Base-by-base conservation (phyloP, 345 rosid genomes). In the Hypericum androsaemum region DNA sequence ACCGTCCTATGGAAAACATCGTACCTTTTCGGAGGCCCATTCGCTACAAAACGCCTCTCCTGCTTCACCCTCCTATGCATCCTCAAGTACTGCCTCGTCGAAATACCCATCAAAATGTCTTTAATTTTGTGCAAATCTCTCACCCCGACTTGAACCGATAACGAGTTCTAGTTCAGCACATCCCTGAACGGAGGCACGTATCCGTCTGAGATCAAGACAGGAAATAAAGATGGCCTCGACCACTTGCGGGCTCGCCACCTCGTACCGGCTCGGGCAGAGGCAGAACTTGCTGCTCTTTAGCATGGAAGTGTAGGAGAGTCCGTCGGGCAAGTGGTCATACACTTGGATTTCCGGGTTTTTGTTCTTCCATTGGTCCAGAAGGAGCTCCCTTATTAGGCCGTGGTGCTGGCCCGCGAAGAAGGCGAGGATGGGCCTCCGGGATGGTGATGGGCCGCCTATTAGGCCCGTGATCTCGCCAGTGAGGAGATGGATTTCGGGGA, bases 341-440 rank as follows among this genome's bases (percentile, higher is more conserved):
- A 84, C 80, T 57, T 54, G 75, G 14, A 88, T 44, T 42, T 82
- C 90, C 48, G 64, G 50, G 60, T 84, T 90, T 39, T 70, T 69
- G 43, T 70, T 69, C 55, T 77, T 72, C 94, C 94, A 82, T n/a
- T 77, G 70, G 47, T 70, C 54, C 10, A 88, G 52, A 15, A 84
- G 76, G 36, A 72, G 47, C 38, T 64, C 60, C 38, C 96, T 68
- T 11, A 82, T 80, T 64, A 78, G 71, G 3, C 94, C 94, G 8
- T 88, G 97, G 8, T 73, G 65, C 15, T 78, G 49, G 7, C 95
- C 97, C 0, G 84, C 83, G 5, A 82, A 88, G 77, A 82, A 84
- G 22, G 94, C 97, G 0, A 88, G 75, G 48, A 77, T 41, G 0
- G 82, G 22, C 5, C 95, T 68, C 11, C 56, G 62, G 0, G 62